A percentile compares a stretch with the other conserved stretches of the same genome.
Conservation (phyloP, 116 monocot genomes). For the Zostera marina region DNA sequence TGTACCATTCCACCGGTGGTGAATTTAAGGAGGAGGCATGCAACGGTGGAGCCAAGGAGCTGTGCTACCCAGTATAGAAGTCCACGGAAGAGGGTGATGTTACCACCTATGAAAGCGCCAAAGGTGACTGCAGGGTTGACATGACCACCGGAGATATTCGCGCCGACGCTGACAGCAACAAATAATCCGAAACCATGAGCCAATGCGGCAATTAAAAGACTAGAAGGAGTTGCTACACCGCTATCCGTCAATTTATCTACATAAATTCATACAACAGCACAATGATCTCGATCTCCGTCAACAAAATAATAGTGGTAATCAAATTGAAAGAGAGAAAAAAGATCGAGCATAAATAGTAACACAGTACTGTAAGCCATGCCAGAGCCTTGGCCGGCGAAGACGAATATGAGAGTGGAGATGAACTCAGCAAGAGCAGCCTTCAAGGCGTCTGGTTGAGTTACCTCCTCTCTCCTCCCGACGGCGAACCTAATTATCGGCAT, state of each 20-base stretch:
- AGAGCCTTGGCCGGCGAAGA: slow-evolving; percentile 22
- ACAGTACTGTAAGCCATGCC: slow-evolving; percentile 17
- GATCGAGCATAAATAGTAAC: background rate
- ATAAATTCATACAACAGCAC: too few relatives aligned
- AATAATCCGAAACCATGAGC: slow-evolving; percentile 15
- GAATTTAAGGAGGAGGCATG: slow-evolving; percentile 18
- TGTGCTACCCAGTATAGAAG: slow-evolving; percentile 22
- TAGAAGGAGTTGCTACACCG: slow-evolving; percentile 5
- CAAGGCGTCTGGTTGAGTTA: slow-evolving; percentile 10
- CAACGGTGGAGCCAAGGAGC: slow-evolving; percentile 18
- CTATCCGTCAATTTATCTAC: slow-evolving; percentile 7
- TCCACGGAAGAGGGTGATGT: slow-evolving; percentile 15
- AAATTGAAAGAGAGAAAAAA: background rate
- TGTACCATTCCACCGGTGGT: slow-evolving; percentile 9
- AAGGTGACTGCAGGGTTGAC: slow-evolving; percentile 25
- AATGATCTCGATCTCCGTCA: too few relatives aligned
- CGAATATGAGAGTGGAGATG: slow-evolving; percentile 21
- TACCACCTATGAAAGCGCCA: slow-evolving; percentile 19
- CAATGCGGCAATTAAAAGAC: slow-evolving; percentile 4
- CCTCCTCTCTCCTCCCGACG: slow-evolving; percentile 8
- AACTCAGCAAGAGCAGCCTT: slow-evolving; percentile 18
- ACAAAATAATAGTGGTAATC: too few relatives aligned
- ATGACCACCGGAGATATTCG: slow-evolving; percentile 26
- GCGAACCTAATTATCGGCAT: slow-evolving; percentile 16
- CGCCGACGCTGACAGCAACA: slow-evolving; percentile 14